Evolutionary conservation across 1,284 basidiomycete species (phyloP).

Genomic region (Tilletia horrida): DNA sequence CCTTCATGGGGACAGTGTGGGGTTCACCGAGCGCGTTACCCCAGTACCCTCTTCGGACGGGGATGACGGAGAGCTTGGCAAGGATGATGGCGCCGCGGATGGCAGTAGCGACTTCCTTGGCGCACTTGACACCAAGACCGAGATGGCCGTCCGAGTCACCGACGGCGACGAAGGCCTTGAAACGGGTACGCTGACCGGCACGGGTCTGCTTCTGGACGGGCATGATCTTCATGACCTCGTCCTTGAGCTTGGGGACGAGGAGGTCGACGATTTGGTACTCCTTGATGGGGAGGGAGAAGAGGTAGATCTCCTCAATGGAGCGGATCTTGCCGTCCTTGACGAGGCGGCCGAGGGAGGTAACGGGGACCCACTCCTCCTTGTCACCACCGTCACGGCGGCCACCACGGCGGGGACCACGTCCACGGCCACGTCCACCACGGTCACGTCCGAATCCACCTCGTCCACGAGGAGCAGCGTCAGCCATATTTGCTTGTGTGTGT

Average conservation of each 20-base stretch:
- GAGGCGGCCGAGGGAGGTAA: conserved; percentile 97
- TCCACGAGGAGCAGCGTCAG: conserved; percentile 59
- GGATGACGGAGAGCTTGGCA: conserved; percentile 89
- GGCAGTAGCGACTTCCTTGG: conserved; percentile 98
- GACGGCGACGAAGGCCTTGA: conserved; percentile 99
- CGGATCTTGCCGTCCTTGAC: conserved; percentile 99
- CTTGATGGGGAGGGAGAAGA: conserved; percentile 86
- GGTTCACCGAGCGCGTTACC: conserved; percentile 78
- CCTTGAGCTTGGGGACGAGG: conserved; percentile 55
- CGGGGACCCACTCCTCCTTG: conserved; percentile 87
- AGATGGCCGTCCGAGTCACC: conserved; percentile 94
- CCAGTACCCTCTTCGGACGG: conserved; percentile 99
- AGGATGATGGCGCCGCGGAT: conserved; percentile 98
- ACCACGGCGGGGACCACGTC: conserved; percentile 87
- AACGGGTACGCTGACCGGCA: conserved; percentile 98
- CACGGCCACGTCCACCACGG: conserved; percentile 77
- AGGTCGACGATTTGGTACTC: conserved; percentile 55
- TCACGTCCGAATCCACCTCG: conserved; percentile 59
- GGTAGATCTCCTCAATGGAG: conserved; percentile 99
- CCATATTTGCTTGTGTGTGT: conserved; percentile 41
- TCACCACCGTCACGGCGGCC: conserved; percentile 92
- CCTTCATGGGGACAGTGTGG: conserved; percentile 98
- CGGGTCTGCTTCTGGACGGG: conserved; percentile 99
- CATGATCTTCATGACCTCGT: conserved; percentile 99
- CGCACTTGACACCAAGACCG: conserved; percentile 98